Evolutionary conservation across 106 monocot species (phyloP).

Genomic region (Iris macrosiphon): DNA sequence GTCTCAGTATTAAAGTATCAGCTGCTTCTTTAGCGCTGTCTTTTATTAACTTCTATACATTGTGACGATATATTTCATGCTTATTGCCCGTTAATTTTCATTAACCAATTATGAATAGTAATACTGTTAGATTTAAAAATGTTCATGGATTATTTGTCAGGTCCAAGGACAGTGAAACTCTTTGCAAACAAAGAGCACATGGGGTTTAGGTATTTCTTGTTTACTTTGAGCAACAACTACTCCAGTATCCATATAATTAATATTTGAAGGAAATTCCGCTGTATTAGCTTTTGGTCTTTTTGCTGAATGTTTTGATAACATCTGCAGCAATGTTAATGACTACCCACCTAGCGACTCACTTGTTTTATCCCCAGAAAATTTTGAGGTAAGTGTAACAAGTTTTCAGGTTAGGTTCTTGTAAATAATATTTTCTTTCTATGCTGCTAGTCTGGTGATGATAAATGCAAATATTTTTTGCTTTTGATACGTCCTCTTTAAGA

Average conservation of each 20-base stretch:
- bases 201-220: conserved; percentile 78
- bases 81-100: background rate
- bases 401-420: background rate
- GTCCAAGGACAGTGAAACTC: conserved; percentile 79
- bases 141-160: conserved; percentile 26
- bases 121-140: background rate
- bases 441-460: too few species aligned
- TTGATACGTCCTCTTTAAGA: background rate
- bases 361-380: conserved; percentile 50
- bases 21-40: too few species aligned
- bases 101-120: background rate
- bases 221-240: background rate
- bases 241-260: background rate
- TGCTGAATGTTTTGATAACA: background rate
- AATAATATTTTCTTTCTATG: background rate
- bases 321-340: conserved; percentile 89
- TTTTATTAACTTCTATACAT: too few species aligned
- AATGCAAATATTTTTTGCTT: background rate
- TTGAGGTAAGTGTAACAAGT: conserved; percentile 46
- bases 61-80: too few species aligned
- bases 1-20: too few species aligned
- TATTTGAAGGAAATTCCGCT: background rate
- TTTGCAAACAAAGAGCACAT: conserved; percentile 96
- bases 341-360: conserved; percentile 82
- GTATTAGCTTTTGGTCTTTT: background rate